A percentile compares a stretch with the other conserved stretches of the same genome.
phyloP scores from a whole-genome alignment of 148 eudicot genomes.

The Nepenthes gracilis region DNA sequence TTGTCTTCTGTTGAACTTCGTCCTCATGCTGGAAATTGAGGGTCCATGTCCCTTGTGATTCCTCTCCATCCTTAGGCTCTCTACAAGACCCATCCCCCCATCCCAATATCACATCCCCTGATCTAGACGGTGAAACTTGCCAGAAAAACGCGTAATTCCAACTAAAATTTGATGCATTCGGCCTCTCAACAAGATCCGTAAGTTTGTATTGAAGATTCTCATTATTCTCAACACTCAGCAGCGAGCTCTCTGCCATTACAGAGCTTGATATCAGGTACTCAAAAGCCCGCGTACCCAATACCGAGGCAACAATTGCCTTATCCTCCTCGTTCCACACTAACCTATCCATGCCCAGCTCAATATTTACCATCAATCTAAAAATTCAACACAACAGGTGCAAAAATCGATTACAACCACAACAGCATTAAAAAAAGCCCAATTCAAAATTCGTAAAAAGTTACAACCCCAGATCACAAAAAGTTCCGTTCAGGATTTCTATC shows the following conservation, averaged over 20 bases:
- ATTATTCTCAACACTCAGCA: constrained; percentile 42
- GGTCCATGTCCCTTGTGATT: constrained; percentile 34
- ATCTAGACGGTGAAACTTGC: constrained; percentile 59
- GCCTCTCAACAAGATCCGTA: constrained; percentile 75
- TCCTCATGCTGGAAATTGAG: constrained; percentile 44
- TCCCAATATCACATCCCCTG: constrained; percentile 63
- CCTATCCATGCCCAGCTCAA: constrained; percentile 31
- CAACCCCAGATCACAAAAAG: neutral
- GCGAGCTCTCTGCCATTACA: constrained; percentile 53
- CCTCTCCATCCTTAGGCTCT: constrained; percentile 73
- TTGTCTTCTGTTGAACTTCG: constrained; percentile 69
- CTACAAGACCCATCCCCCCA: constrained; percentile 98
- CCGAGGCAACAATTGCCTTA: constrained; percentile 61
- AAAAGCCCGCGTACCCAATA: constrained; percentile 67
- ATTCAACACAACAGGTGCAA: neutral
- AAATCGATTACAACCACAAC: neutral
- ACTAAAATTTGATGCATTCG: constrained; percentile 42
- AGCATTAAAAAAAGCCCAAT: neutral
- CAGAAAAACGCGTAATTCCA: constrained; percentile 97
- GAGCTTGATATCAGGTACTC: constrained; percentile 61
- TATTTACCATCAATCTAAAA: constrained; percentile 18
- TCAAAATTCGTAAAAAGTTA: too few species aligned
- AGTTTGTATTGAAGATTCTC: constrained; percentile 69
- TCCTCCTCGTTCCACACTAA: constrained; percentile 58
- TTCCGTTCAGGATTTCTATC: neutral